Percentiles rank a stretch among this genome's conserved stretches.
phyloP scores from a whole-genome alignment of 139 green algal genomes.

The Coccomyxa sp. region DNA sequence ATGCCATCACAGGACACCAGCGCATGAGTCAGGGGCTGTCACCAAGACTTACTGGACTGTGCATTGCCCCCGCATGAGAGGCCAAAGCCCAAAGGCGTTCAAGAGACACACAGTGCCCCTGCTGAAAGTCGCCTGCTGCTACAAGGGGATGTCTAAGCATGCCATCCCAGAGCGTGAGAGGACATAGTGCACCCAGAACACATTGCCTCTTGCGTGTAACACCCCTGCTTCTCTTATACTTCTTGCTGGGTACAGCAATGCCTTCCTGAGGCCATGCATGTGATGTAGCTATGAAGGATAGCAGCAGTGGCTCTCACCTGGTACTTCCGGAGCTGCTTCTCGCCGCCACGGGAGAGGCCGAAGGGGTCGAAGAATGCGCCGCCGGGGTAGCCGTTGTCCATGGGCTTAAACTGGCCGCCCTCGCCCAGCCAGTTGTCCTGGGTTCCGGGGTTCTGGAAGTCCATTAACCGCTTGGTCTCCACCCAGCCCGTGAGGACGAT shows the following conservation, averaged over 20 bases:
- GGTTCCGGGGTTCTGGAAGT: slow-evolving; percentile 80
- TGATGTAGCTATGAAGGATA: not conserved
- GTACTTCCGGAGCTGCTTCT: slow-evolving; percentile 56
- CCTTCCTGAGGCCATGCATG: not conserved
- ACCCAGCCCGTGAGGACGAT: slow-evolving; percentile 69
- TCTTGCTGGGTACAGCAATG: not conserved
- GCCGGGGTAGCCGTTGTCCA: slow-evolving; percentile 40
- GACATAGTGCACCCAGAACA: not conserved
- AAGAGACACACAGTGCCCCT: too few species aligned
- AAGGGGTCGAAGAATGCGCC: slow-evolving; percentile 66
- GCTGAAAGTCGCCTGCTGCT: too few species aligned
- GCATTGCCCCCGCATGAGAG: too few species aligned
- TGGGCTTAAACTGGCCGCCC: slow-evolving; percentile 74
- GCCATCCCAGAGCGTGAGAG: too few species aligned
- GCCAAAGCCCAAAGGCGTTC: too few species aligned
- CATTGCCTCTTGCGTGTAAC: too few species aligned
- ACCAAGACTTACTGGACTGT: too few species aligned
- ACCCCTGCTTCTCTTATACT: not conserved
- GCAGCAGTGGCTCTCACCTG: slow-evolving; percentile 33
- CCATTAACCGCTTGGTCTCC: slow-evolving; percentile 74
- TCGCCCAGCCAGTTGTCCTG: slow-evolving; percentile 86
- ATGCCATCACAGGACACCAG: too few species aligned
- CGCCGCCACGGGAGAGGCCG: slow-evolving; percentile 61
- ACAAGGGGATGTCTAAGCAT: too few species aligned
- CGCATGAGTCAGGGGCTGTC: too few species aligned